phyloP scores from a whole-genome alignment of 345 rosid genomes.

The Aquilaria malaccensis region DNA sequence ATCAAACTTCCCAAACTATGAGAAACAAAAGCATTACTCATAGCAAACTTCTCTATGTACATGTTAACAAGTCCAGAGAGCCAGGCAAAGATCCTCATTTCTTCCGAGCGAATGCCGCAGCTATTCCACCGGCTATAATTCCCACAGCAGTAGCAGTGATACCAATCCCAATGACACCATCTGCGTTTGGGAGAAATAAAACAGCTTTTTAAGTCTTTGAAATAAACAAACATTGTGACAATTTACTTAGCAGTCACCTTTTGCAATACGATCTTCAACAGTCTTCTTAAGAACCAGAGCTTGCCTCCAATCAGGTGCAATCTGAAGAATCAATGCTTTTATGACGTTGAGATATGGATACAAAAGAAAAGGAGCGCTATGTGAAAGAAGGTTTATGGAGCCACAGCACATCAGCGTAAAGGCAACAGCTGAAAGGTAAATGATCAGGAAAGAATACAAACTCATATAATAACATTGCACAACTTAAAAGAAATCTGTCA shows the following conservation, averaged over 20 bases:
- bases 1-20: no score
- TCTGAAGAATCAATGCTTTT: slow-evolving; percentile 28
- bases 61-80: no score
- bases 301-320: slow-evolving; percentile 84
- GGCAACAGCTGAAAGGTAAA: no score
- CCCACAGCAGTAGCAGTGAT: slow-evolving; percentile 82
- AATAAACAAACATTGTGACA: background rate
- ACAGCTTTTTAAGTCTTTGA: background rate
- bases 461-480: no score
- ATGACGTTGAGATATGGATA: background rate
- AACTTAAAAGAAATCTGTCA: no score
- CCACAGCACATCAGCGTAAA: no score
- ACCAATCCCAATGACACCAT: slow-evolving; percentile 87
- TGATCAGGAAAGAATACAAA: no score
- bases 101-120: slow-evolving; percentile 74
- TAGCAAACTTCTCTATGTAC: no score
- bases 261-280: slow-evolving; percentile 56
- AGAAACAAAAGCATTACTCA: no score
- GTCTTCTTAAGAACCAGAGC: slow-evolving; percentile 61
- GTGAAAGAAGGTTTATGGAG: no score
- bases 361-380: background rate
- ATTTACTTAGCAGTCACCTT: slow-evolving; percentile 31
- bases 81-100: slow-evolving; percentile 22
- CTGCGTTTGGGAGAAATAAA: slow-evolving; percentile 29
- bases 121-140: slow-evolving; percentile 73